These are phyloP conservation scores for Aspergillus nomiae DNA, from an alignment of 2,329 filamentous ascomycete species.

Conservation along the genomic window DNA sequence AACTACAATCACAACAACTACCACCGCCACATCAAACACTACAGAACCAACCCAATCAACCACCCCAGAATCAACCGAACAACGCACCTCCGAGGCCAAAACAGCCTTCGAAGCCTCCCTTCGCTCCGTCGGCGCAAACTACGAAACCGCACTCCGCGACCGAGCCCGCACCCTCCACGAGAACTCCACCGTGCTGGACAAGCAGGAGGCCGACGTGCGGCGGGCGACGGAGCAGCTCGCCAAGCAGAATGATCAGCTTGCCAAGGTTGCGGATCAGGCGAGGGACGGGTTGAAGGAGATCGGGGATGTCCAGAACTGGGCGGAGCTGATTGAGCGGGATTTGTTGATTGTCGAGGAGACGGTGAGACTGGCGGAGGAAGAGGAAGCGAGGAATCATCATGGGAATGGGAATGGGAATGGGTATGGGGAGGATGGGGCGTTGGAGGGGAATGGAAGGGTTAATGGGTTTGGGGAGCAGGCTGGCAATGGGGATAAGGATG, in stretches of 20 bases:
- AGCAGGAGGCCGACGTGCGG: slow-evolving; percentile 57
- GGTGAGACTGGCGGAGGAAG: slow-evolving; percentile 39
- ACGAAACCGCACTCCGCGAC: slow-evolving; percentile 56
- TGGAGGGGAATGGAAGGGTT: slow-evolving; percentile 4
- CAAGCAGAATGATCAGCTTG: slow-evolving; percentile 57
- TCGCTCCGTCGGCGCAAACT: slow-evolving; percentile 46
- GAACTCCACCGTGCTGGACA: slow-evolving; percentile 55
- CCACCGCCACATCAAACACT: not conserved
- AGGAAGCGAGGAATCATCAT: not conserved
- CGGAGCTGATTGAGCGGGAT: slow-evolving; percentile 60
- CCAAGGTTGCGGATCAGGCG: slow-evolving; percentile 56
- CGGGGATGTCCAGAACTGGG: slow-evolving; percentile 68
- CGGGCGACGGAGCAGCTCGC: slow-evolving; percentile 53
- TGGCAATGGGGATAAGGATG: slow-evolving; percentile 7
- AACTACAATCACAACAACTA: not conserved
- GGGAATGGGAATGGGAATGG: not conserved
- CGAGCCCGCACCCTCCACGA: slow-evolving; percentile 59
- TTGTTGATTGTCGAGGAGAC: slow-evolving; percentile 47
- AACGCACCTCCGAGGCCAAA: slow-evolving; percentile 45
- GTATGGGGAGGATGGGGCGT: not conserved
- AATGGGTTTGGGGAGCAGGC: slow-evolving; percentile 9
- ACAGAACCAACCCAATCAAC: no score
- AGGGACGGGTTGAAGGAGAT: slow-evolving; percentile 62
- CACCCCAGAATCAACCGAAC: slow-evolving; percentile 11
- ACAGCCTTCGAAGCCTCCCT: slow-evolving; percentile 49